Evolutionary conservation across 257 asterid species (phyloP).

Genomic region (Nicotiana tomentosiformis): DNA sequence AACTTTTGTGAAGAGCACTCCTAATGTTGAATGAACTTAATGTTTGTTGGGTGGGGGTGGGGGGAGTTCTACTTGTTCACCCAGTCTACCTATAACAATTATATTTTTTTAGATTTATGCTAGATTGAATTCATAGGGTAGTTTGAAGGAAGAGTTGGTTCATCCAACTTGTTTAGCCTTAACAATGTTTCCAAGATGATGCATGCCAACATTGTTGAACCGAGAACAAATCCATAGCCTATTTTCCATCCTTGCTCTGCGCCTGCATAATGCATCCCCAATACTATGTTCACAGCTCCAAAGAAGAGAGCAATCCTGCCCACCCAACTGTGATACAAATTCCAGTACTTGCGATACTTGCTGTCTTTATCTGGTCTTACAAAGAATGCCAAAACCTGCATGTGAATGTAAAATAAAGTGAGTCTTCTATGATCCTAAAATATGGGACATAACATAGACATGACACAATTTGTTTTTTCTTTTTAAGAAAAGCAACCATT

Average conservation of each 20-base stretch:
- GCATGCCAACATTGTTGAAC: constrained; percentile 33
- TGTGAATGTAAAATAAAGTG: not conserved
- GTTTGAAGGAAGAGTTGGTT: constrained; percentile 32
- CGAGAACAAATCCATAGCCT: constrained; percentile 68
- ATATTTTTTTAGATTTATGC: not conserved
- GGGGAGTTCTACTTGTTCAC: not conserved
- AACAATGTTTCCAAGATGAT: constrained; percentile 55
- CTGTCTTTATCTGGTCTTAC: constrained; percentile 57
- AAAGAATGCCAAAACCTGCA: constrained; percentile 70
- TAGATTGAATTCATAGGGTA: constrained; percentile 42
- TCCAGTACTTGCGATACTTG: constrained; percentile 66
- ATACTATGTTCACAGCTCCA: constrained; percentile 60
- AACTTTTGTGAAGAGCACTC: not conserved
- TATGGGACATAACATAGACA: not conserved
- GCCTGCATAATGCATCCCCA: constrained; percentile 68
- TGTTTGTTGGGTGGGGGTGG: too few species aligned
- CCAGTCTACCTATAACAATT: not conserved
- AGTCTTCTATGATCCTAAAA: not conserved
- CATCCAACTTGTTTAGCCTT: constrained; percentile 37
- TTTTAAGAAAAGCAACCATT: not conserved
- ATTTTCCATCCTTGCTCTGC: constrained; percentile 61
- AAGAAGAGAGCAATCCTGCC: constrained; percentile 74
- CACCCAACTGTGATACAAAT: constrained; percentile 58
- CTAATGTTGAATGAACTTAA: not conserved
- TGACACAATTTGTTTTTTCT: not conserved